Conservation (phyloP, 1,284 basidiomycete genomes). For the Abortiporus biennis region DNA sequence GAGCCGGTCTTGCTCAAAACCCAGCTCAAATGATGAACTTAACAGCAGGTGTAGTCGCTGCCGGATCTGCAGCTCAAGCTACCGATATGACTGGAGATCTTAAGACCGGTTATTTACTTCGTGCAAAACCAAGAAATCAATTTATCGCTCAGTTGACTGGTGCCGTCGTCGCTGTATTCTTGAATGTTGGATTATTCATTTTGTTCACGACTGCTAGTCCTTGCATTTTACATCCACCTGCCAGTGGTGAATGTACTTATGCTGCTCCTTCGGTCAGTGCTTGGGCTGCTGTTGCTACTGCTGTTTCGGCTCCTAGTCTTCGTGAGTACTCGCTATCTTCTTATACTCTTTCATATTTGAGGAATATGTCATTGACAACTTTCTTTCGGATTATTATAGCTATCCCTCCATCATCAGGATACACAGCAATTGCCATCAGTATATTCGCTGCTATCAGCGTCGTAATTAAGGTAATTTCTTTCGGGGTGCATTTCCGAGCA, state of each 20-base stretch:
- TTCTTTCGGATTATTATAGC: conserved; percentile 25
- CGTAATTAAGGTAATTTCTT: conserved; percentile 37
- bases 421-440: conserved; percentile 54
- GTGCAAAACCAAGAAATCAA: conserved; percentile 61
- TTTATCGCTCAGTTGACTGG: conserved; percentile 59
- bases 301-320: conserved; percentile 41
- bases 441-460: conserved; percentile 41
- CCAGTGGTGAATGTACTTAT: conserved; percentile 41
- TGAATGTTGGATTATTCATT: conserved; percentile 53
- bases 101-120: conserved; percentile 66
- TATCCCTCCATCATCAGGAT: conserved; percentile 53
- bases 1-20: conserved; percentile 27
- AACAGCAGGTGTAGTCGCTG: conserved; percentile 53
- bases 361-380: neutral
- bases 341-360: neutral
- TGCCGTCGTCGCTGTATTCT: conserved; percentile 51
- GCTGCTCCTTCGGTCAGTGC: conserved; percentile 54
- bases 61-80: conserved; percentile 53
- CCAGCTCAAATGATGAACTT: conserved; percentile 51
- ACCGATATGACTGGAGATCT: conserved; percentile 71
- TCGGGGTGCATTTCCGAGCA: too few relatives aligned
- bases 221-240: conserved; percentile 43
- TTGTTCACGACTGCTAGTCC: conserved; percentile 61
- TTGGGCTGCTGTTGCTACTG: conserved; percentile 59
- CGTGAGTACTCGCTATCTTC: conserved; percentile 26